A percentile compares a stretch with the other conserved stretches of the same genome.
These are phyloP conservation scores for Penicillium canariense DNA, from an alignment of 495 filamentous ascomycete genomes.

Conservation along the genomic window DNA sequence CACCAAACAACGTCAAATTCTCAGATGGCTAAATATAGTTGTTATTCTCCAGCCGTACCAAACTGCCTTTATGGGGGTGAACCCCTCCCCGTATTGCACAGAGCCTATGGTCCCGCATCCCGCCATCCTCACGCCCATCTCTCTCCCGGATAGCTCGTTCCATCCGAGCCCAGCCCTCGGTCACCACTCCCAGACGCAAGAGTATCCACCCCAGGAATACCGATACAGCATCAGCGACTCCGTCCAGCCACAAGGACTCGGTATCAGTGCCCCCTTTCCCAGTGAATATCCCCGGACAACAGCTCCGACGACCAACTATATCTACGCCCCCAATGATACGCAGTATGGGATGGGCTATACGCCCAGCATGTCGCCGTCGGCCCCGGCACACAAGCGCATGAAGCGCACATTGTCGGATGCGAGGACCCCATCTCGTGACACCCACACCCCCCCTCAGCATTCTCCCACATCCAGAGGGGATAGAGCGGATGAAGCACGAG, in stretches of 20 bases:
- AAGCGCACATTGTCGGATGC: slow-evolving; percentile 18
- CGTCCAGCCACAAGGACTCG: slow-evolving; percentile 36
- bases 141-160: slow-evolving; percentile 41
- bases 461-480: slow-evolving; percentile 40
- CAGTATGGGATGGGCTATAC: slow-evolving; percentile 23
- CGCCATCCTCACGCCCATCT: slow-evolving; percentile 39
- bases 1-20: neutral
- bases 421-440: slow-evolving; percentile 14
- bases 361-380: slow-evolving; percentile 27
- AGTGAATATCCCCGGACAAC: slow-evolving; percentile 30
- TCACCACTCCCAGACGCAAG: slow-evolving; percentile 33
- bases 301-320: slow-evolving; percentile 25
- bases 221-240: slow-evolving; percentile 32
- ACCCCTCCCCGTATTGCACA: slow-evolving; percentile 34
- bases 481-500: slow-evolving; percentile 37
- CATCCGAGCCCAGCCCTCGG: slow-evolving; percentile 39
- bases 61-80: slow-evolving; percentile 29
- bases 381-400: slow-evolving; percentile 27
- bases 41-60: slow-evolving; percentile 15
- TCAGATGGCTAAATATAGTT: slow-evolving; percentile 2
- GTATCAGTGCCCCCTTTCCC: slow-evolving; percentile 39
- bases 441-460: slow-evolving; percentile 34
- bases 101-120: slow-evolving; percentile 28
- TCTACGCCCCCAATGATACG: slow-evolving; percentile 20
- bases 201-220: slow-evolving; percentile 30